Conservation (phyloP, 139 green algal genomes). For the Picochlorum sp. region DNA sequence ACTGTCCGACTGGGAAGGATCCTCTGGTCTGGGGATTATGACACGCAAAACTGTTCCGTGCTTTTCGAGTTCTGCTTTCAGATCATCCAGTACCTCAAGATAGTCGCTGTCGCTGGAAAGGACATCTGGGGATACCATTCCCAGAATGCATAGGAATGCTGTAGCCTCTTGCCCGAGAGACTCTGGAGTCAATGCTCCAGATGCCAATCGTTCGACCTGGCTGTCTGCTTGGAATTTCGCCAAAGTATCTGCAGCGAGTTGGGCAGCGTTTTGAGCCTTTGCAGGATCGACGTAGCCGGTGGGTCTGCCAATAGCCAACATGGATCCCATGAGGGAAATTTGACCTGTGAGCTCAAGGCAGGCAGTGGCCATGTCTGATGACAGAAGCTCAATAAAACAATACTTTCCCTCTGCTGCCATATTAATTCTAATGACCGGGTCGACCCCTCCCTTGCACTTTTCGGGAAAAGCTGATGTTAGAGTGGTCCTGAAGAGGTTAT, state of each 20-base stretch:
- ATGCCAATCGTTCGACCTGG: background rate
- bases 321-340: constrained; percentile 61
- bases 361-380: constrained; percentile 70
- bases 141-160: constrained; percentile 29
- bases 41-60: constrained; percentile 38
- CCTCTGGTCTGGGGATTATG: constrained; percentile 38
- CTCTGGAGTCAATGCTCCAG: too few relatives aligned
- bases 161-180: constrained; percentile 7
- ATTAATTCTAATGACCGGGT: constrained; percentile 53
- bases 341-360: constrained; percentile 68
- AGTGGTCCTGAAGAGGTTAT: constrained; percentile 69
- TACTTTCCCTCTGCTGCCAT: constrained; percentile 54
- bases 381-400: constrained; percentile 79
- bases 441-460: constrained; percentile 15
- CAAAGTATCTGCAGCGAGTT: constrained; percentile 35
- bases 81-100: constrained; percentile 45
- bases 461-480: constrained; percentile 54
- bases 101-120: constrained; percentile 52
- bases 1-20: background rate
- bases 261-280: constrained; percentile 39
- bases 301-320: constrained; percentile 66
- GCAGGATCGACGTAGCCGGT: constrained; percentile 73
- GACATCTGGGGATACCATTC: constrained; percentile 43
- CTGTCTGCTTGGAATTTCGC: constrained; percentile 31
- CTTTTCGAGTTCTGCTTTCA: constrained; percentile 53